Evolutionary conservation across 2,329 filamentous ascomycete genomes (phyloP), one percentile per base, ranked within the genome.

Genomic region (Leptographium lundbergii): DNA sequence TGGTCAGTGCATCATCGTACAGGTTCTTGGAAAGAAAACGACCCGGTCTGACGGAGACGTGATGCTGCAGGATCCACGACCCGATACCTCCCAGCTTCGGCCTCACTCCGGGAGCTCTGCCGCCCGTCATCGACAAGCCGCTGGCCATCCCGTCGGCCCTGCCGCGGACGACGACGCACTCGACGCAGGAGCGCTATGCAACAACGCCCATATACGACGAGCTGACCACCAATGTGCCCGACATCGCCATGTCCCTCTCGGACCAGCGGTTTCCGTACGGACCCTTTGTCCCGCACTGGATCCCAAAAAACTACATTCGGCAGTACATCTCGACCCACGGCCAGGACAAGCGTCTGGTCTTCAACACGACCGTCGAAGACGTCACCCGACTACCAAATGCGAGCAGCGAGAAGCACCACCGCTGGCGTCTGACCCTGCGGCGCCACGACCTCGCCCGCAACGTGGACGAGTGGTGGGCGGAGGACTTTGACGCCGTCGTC

Each of bases 241-340:
- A 77, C 22, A 70, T 78, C 57, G 62, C 70, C 27, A 66, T 76
- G 29, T 80, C 87, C 61, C 83, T 84, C 0, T 65, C 72, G 0
- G 72, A 81, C 22, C 82, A 81, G 0, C 84, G 84, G 0, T 87
- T 87, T 63, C 72, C 84, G 0, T 80, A 84, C 62, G 84, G 84
- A 70, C 74, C 74, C 3, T 75, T 82, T 2, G 76, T 87, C 5
- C 72, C 75, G 29, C 66, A 73, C 17, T 87, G 84, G 62, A 69
- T 87, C 14, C 47, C 81, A 0, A 74, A 75, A 2, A 78, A 81
- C 63, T 82, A 82, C 59, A 72, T 84, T 3, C 75, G 81, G 59
- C 75, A 74, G 36, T 82, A 83, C 62, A 79, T 82, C 62, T 75
- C 80, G 0, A 60, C 66, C 0, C 78, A 82, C 61, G 69, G 72